phyloP scores from a whole-genome alignment of 805 yeast species.

The Kuraishia cidri region DNA sequence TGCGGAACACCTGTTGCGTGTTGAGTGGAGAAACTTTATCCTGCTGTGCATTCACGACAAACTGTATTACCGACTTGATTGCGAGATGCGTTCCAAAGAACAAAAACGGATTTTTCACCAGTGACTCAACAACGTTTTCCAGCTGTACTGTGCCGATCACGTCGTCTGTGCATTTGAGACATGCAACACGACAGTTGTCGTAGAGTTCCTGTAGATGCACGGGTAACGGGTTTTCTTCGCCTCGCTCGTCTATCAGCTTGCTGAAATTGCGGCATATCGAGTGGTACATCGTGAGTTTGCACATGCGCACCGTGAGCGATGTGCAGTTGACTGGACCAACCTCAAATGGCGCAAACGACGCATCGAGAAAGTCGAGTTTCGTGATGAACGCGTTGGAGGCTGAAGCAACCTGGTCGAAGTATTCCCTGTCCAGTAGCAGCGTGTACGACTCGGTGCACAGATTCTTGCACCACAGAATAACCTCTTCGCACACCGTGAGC shows the following conservation, averaged over 20 bases:
- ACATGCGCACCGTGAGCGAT: not conserved
- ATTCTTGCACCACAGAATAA: conserved; percentile 21
- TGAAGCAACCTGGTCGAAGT: not conserved
- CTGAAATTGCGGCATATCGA: not conserved
- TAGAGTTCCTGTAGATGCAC: not conserved
- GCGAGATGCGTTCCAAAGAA: not conserved
- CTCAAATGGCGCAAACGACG: not conserved
- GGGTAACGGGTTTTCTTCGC: not conserved
- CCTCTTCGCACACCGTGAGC: conserved; percentile 19
- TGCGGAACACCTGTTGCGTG: too few species aligned
- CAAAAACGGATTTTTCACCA: not conserved
- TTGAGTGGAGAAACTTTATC: too few species aligned
- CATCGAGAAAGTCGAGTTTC: not conserved
- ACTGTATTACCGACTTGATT: not conserved
- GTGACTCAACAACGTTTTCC: not conserved
- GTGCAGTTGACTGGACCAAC: not conserved
- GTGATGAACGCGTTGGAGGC: not conserved
- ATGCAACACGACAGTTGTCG: not conserved
- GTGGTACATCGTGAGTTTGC: not conserved
- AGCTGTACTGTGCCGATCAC: not conserved
- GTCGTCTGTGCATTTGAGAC: not conserved
- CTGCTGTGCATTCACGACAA: not conserved
- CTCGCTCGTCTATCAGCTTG: not conserved
- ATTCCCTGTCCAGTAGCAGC: not conserved
- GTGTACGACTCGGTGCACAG: conserved; percentile 5